Percentiles rank a stretch among this genome's conserved stretches.
Evolutionary conservation across 2,329 filamentous ascomycete genomes (phyloP).

Genomic region (Keithomyces neogunnii): DNA sequence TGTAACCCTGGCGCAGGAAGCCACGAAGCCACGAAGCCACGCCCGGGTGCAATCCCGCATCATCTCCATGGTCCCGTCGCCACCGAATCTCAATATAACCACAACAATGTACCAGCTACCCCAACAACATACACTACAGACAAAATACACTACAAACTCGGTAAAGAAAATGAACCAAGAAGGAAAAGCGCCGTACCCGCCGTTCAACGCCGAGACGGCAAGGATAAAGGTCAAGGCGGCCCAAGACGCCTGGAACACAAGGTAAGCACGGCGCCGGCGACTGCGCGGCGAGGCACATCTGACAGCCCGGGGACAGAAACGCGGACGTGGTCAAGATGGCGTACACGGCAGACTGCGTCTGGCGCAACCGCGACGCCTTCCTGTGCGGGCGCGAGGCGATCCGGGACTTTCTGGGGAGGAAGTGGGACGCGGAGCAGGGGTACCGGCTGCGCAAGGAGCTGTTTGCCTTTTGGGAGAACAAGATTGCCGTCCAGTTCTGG

Average conservation of each 20-base stretch:
- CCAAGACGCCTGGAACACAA: slow-evolving; percentile 75
- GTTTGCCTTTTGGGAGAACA: slow-evolving; percentile 66
- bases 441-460: slow-evolving; percentile 77
- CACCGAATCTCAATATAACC: too few relatives aligned
- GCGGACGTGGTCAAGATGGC: slow-evolving; percentile 57
- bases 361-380: slow-evolving; percentile 70
- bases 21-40: too few relatives aligned
- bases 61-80: too few relatives aligned
- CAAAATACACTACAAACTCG: too few relatives aligned
- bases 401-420: slow-evolving; percentile 56
- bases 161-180: slow-evolving; percentile 7
- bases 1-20: too few relatives aligned
- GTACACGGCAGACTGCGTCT: slow-evolving; percentile 70
- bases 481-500: slow-evolving; percentile 85
- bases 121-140: too few relatives aligned
- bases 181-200: slow-evolving; percentile 45
- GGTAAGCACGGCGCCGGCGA: slow-evolving; percentile 32
- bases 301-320: slow-evolving; percentile 35
- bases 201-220: slow-evolving; percentile 67
- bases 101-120: too few relatives aligned
- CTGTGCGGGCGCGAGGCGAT: slow-evolving; percentile 61
- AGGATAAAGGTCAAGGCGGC: slow-evolving; percentile 72
- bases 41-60: too few relatives aligned
- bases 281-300: too few relatives aligned
- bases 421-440: slow-evolving; percentile 64